Evolutionary conservation across 768 basidiomycete genomes (phyloP).

Genomic region (Macrolepiota fuliginosa): DNA sequence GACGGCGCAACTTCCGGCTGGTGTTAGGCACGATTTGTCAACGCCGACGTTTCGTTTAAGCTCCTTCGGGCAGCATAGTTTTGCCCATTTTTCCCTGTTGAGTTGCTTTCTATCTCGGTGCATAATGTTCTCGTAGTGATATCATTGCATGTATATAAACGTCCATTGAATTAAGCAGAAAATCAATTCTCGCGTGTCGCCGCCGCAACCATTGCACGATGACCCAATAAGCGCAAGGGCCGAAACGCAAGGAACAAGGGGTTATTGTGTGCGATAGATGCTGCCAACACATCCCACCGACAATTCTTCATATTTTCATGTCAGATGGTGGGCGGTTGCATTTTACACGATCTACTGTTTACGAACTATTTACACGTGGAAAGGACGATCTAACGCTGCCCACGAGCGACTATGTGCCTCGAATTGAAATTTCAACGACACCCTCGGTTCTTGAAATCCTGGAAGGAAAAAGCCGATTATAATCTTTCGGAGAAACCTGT

Average conservation of each 20-base stretch:
- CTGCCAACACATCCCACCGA: background rate
- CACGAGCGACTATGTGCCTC: no score
- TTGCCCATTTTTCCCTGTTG: background rate
- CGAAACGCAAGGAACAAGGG: background rate
- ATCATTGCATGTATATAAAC: constrained; percentile 1
- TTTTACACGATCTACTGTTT: no score
- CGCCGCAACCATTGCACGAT: background rate
- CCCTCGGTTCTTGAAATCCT: background rate
- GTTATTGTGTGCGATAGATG: background rate
- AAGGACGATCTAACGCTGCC: no score
- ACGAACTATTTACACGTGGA: no score
- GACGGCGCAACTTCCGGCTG: no score
- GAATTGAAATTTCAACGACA: background rate
- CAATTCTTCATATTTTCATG: constrained; percentile 2
- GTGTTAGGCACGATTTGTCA: no score
- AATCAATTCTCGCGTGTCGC: background rate
- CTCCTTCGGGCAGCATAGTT: background rate
- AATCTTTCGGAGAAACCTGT: constrained; percentile 5
- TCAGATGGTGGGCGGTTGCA: background rate
- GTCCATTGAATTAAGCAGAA: background rate
- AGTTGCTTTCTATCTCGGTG: background rate
- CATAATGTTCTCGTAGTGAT: background rate
- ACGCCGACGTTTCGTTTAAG: background rate
- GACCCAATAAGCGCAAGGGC: background rate
- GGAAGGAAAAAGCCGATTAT: background rate